Evolutionary conservation across 139 green algal genomes (phyloP).

Genomic region (Tetradesmus lagerheimii): DNA sequence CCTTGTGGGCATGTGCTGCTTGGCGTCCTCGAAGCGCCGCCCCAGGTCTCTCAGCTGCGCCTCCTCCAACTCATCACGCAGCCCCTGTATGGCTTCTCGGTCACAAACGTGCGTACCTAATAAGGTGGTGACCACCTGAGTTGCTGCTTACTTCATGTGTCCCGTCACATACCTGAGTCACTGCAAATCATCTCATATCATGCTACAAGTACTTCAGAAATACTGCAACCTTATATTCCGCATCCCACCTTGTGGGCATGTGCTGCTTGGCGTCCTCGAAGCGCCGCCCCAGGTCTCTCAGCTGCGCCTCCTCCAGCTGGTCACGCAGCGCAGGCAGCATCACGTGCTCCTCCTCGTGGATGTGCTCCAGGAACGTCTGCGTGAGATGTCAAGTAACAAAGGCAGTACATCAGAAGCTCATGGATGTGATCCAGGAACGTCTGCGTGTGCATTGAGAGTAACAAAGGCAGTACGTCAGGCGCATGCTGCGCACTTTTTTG

Average conservation of each 20-base stretch:
- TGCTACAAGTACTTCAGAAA: too few species aligned
- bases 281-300: slow-evolving; percentile 29
- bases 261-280: slow-evolving; percentile 28
- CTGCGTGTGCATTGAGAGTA: background rate
- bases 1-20: background rate
- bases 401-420: background rate
- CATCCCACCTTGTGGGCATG: slow-evolving; percentile 19
- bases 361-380: slow-evolving; percentile 43
- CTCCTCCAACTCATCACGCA: slow-evolving; percentile 22
- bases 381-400: too few species aligned
- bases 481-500: too few species aligned
- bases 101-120: too few species aligned
- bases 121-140: too few species aligned
- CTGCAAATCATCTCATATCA: too few species aligned
- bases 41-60: slow-evolving; percentile 12
- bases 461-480: background rate
- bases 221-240: too few species aligned
- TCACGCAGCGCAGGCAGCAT: slow-evolving; percentile 25
- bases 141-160: too few species aligned
- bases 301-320: slow-evolving; percentile 14
- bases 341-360: slow-evolving; percentile 42
- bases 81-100: too few species aligned
- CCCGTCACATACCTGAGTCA: too few species aligned
- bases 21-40: background rate
- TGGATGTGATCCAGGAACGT: slow-evolving; percentile 39